Evolutionary conservation across 108 stramenopile species (phyloP), one percentile per base, ranked within the genome.

Genomic region (Cyclotella atomus): DNA sequence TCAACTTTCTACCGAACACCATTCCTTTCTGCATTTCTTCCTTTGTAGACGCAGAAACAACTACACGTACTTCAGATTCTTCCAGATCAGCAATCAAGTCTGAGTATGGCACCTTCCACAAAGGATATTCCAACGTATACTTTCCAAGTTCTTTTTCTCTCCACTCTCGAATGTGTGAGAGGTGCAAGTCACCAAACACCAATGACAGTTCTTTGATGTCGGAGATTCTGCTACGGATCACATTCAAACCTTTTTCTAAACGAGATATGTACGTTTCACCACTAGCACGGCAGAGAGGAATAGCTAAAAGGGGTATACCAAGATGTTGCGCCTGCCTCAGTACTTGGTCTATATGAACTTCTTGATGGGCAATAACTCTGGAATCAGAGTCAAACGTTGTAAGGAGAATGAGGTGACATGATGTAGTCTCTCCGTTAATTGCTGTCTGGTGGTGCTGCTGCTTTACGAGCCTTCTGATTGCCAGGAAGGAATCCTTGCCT

Each of bases 121-220:
- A 57, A 9, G 95, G 95, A 70, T 85, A 92, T 59, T 92, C 82
- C 36, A 89, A 53, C 24, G 73, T 16, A 69, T 75, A 86, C 9
- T 87, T 28, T 21, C 64, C 36, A 2, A 95, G 47, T 32, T 74
- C 65, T 12, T 76, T 71, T 12, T 91, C 87, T 43, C 97, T 82
- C 97, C 97, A 97, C 15, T 71, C 70, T 8, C 89, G 85, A 23
- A 97, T 88, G 35, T 95, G 92, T 24, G 91, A 88, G n/a, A 97
- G 79, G 80, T 97, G 95, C 41, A 97, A 84, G 82, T 97, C 97
- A 16, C 97, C 97, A 83, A 96, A 96, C 9, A 83, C 91, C 29
- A 96, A 65, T 21, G 87, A 25, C 27, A 65, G 28, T 32, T 87
- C 69, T 34, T 57, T 36, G 2, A 63, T 52, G 34, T 70, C 49